phyloP scores from a whole-genome alignment of 805 yeast genomes.

The Naumovozyma baii region DNA sequence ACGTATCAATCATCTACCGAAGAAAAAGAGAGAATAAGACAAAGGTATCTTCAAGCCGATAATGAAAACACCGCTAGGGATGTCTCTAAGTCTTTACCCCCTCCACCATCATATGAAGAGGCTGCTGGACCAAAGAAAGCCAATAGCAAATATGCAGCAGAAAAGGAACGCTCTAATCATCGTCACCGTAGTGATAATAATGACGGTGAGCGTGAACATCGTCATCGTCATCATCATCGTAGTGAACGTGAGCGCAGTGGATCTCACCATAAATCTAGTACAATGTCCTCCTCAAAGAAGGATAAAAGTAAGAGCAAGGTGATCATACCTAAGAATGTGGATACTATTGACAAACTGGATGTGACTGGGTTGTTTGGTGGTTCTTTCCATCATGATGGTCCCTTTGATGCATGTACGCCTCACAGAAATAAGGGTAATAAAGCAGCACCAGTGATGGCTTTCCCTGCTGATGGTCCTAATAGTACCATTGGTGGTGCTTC shows the following conservation, averaged over 20 bases:
- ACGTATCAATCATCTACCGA: slow-evolving; percentile 25
- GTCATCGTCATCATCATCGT: slow-evolving; percentile 12
- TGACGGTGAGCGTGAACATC: slow-evolving; percentile 4
- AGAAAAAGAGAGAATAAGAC: slow-evolving; percentile 26
- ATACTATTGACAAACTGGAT: slow-evolving; percentile 89
- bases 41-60: slow-evolving; percentile 21
- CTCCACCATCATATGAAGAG: slow-evolving; percentile 18
- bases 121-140: slow-evolving; percentile 31
- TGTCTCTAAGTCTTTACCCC: not conserved
- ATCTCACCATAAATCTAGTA: slow-evolving; percentile 9
- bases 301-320: slow-evolving; percentile 36
- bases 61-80: slow-evolving; percentile 6
- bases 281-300: slow-evolving; percentile 2
- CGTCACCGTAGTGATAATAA: not conserved
- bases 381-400: slow-evolving; percentile 97
- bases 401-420: slow-evolving; percentile 97
- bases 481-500: slow-evolving; percentile 40
- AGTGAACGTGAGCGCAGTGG: slow-evolving; percentile 4
- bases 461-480: slow-evolving; percentile 93
- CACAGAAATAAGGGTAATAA: slow-evolving; percentile 72
- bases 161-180: slow-evolving; percentile 7
- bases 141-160: slow-evolving; percentile 8
- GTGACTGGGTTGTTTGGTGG: slow-evolving; percentile 93
- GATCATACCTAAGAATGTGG: slow-evolving; percentile 59
- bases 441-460: slow-evolving; percentile 89